Evolutionary conservation across 192 early-diverging fungal genomes (phyloP).

Genomic region (Kappamyces sp.): DNA sequence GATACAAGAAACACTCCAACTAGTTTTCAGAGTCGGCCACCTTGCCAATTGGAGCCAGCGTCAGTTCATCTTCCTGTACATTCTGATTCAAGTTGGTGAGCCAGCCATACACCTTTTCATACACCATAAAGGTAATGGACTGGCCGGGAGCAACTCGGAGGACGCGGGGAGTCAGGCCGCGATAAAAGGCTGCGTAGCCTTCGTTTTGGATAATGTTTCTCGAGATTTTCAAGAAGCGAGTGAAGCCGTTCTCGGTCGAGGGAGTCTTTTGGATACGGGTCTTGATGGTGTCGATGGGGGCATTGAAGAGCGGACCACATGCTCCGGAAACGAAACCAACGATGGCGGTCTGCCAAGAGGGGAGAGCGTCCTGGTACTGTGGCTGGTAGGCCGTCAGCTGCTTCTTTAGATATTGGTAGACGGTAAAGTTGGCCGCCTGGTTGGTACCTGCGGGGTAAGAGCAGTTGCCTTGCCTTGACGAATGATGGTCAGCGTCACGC

Average conservation of each 20-base stretch:
- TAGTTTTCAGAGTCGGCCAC: no score
- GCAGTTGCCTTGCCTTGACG: constrained; percentile 61
- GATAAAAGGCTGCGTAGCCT: constrained; percentile 90
- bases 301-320: constrained; percentile 86
- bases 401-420: constrained; percentile 89
- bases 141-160: constrained; percentile 95
- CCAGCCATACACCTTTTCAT: constrained; percentile 42
- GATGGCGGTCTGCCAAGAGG: constrained; percentile 82
- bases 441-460: constrained; percentile 64
- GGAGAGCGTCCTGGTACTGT: constrained; percentile 48
- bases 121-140: constrained; percentile 92
- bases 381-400: constrained; percentile 63
- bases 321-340: constrained; percentile 80
- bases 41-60: neutral
- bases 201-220: constrained; percentile 76
- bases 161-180: constrained; percentile 86
- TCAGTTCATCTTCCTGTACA: neutral
- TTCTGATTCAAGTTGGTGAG: constrained; percentile 17
- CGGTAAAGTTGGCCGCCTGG: constrained; percentile 98
- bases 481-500: constrained; percentile 85
- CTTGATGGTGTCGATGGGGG: constrained; percentile 98
- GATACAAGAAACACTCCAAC: no score
- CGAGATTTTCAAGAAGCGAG: constrained; percentile 72
- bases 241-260: constrained; percentile 65
- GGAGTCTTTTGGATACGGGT: constrained; percentile 91